Conservation (phyloP, 306 rosid genomes). For the Trifolium subterraneum region DNA sequence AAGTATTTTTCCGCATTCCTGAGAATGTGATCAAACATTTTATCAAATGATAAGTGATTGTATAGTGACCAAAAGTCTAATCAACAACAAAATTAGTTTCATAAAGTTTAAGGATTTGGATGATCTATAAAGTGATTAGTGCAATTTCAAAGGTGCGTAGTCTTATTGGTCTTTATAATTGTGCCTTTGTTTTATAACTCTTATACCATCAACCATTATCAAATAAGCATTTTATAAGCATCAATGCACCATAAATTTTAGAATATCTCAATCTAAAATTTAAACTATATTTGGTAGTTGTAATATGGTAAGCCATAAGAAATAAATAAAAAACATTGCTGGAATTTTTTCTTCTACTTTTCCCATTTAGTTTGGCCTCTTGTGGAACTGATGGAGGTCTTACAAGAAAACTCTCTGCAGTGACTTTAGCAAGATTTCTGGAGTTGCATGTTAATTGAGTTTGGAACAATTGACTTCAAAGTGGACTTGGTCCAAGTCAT, state of each 20-base stretch:
- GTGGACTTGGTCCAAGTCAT: conserved; percentile 24
- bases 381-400: conserved; percentile 17
- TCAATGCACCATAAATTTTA: conserved; percentile 15
- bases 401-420: conserved; percentile 2
- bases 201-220: conserved; percentile 5
- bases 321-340: conserved; percentile 1
- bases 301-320: conserved; percentile 18
- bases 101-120: conserved; percentile 15
- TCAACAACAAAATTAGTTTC: conserved; percentile 23
- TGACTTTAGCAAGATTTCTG: background rate
- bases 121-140: conserved; percentile 15
- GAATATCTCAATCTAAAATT: conserved; percentile 29
- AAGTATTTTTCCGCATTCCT: conserved; percentile 14
- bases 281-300: conserved; percentile 13
- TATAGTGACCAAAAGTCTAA: background rate
- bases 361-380: conserved; percentile 16
- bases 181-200: conserved; percentile 8
- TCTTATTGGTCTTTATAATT: background rate
- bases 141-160: background rate
- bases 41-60: conserved; percentile 33
- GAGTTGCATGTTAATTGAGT: conserved; percentile 19
- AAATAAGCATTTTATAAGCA: conserved; percentile 16
- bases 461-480: background rate
- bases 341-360: background rate
- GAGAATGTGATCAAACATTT: conserved; percentile 30